Conservation (phyloP, 306 rosid genomes). For the Acmispon strigosus region DNA sequence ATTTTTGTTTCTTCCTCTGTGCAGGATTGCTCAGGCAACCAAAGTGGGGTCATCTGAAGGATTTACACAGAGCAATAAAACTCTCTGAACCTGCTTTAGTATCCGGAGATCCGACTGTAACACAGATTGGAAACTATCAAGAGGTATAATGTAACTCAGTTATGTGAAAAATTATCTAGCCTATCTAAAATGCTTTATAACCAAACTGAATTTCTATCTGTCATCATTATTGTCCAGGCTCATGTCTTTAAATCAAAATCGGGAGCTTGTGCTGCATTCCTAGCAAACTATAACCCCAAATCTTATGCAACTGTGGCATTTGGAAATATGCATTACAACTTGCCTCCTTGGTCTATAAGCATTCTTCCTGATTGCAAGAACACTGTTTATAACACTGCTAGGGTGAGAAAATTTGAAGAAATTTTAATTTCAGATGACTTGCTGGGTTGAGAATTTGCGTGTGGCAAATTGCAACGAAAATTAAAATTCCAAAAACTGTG, state of each 20-base stretch:
- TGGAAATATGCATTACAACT: slow-evolving; percentile 81
- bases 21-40: slow-evolving; percentile 89
- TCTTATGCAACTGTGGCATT: slow-evolving; percentile 70
- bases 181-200: slow-evolving; percentile 9
- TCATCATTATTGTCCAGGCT: slow-evolving; percentile 43
- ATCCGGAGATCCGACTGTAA: slow-evolving; percentile 63
- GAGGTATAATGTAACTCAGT: slow-evolving; percentile 44
- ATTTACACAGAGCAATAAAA: slow-evolving; percentile 92
- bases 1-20: slow-evolving; percentile 6
- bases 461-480: background rate
- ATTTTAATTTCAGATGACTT: background rate
- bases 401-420: slow-evolving; percentile 51
- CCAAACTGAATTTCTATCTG: slow-evolving; percentile 10
- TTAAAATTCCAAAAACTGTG: slow-evolving; percentile 7
- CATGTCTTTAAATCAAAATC: slow-evolving; percentile 81
- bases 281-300: slow-evolving; percentile 71
- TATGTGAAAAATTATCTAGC: background rate
- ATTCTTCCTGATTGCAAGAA: slow-evolving; percentile 95
- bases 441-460: background rate
- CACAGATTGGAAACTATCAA: slow-evolving; percentile 68
- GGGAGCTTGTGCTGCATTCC: slow-evolving; percentile 95
- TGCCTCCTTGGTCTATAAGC: slow-evolving; percentile 98
- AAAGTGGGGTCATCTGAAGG: slow-evolving; percentile 98
- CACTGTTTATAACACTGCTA: slow-evolving; percentile 91
- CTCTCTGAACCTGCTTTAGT: slow-evolving; percentile 90